Evolutionary conservation across 2,329 filamentous ascomycete species (phyloP).

Genomic region (Pyricularia pennisetigena): DNA sequence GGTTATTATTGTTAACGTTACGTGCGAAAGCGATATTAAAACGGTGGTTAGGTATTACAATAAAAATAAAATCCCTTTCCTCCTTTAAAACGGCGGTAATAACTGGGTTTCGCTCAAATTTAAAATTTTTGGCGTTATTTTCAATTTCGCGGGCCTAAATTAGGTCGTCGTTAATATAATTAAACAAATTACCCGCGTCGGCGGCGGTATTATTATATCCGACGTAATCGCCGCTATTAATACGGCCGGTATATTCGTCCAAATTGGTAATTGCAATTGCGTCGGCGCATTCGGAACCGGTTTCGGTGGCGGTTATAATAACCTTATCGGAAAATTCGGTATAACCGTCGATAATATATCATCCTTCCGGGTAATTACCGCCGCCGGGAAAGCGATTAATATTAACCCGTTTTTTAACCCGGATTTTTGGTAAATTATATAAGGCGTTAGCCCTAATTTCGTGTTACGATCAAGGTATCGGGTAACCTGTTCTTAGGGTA

Average conservation of each 20-base stretch:
- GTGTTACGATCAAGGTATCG: no score
- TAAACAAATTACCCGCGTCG: background rate
- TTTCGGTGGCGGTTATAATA: constrained; percentile 16
- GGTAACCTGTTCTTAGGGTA: no score
- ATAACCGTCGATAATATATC: constrained; percentile 20
- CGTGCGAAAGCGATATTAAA: background rate
- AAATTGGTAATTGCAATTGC: background rate
- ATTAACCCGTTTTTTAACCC: constrained; percentile 13
- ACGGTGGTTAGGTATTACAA: background rate
- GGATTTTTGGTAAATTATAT: constrained; percentile 19
- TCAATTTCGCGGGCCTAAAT: background rate
- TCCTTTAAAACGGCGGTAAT: background rate
- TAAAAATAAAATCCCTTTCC: background rate
- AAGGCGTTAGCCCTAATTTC: constrained; percentile 24
- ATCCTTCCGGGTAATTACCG: constrained; percentile 17
- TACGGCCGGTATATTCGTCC: background rate
- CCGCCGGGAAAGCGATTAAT: constrained; percentile 9
- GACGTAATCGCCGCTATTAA: background rate
- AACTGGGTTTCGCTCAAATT: background rate
- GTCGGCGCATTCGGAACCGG: constrained; percentile 18
- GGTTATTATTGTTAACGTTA: background rate
- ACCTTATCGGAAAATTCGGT: constrained; percentile 19
- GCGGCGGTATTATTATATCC: background rate
- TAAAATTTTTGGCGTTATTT: background rate
- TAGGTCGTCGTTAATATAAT: background rate